Base-by-base conservation (phyloP, 2,329 filamentous ascomycete species). In the Xylariomycetidae sp. region DNA sequence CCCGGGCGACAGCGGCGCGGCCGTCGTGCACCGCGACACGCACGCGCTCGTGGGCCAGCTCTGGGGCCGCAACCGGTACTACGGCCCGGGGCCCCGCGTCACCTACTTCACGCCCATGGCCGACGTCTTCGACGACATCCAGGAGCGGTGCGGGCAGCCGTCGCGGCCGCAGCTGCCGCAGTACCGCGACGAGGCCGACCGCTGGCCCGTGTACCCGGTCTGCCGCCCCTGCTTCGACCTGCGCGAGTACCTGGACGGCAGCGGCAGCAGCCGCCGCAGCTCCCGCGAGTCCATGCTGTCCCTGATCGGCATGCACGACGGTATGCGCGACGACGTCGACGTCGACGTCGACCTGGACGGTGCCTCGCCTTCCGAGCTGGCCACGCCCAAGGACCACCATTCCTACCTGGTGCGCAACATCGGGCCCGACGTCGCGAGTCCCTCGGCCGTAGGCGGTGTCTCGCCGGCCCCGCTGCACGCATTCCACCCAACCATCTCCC, bases 101-200 rank as follows among this genome's bases (percentile, higher is more conserved):
- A 60, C 64, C 5, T 68, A 53, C 47, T 68, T 68, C 44, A 67
- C 64, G 4, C 63, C 64, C 2, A 57, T 67, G 13, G 46, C 53
- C 19, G 65, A 68, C 38, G 53, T 68, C 10, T 60, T 68, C 15
- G 63, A 68, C 24, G 64, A 68, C 29, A 64, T 67, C 16, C 63
- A 66, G 35, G 65, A 68, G 41, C 58, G 57, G 31, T 67, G 63
- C 30, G 60, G 56, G 2, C 53, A 65, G 42, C 50, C 59, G 26
- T 45, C 47, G 6, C 55, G 62, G 12, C 63, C 64, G 0, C 54
- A 56, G 34, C 55, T 67, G 15, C 64, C 64, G 1, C 58, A 63
- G 34, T 48, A 60, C 29, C 57, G 60, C 4, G 58, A 65, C 25
- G 62, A 66, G 17, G 57, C 54, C 6, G 62, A 64, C 20, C 51